phyloP scores from a whole-genome alignment of 371 early-diverging fungal genomes.

The Rhizopus arrhizus region DNA sequence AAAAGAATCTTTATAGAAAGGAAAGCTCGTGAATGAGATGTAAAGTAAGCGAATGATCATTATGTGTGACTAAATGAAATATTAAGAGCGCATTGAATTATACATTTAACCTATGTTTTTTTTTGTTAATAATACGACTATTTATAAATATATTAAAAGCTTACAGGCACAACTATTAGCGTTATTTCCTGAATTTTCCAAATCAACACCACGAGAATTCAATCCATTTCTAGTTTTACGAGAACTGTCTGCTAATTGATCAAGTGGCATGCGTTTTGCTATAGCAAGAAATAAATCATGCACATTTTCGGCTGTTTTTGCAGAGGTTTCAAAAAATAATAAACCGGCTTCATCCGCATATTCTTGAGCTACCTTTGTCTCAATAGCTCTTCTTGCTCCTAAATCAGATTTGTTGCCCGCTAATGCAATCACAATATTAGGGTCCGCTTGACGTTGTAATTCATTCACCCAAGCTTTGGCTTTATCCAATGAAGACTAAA shows the following conservation, averaged over 20 bases:
- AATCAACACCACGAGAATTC: conserved; percentile 48
- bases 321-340: conserved; percentile 94
- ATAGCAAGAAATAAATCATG: conserved; percentile 87
- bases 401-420: conserved; percentile 96
- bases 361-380: conserved; percentile 77
- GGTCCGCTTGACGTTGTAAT: conserved; percentile 93
- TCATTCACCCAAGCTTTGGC: conserved; percentile 99
- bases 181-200: conserved; percentile 37
- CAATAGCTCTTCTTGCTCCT: conserved; percentile 73
- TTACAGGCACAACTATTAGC: conserved; percentile 56
- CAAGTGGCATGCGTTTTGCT: conserved; percentile 57
- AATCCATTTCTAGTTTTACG: conserved; percentile 39
- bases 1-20: too few relatives aligned
- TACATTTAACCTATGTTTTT: not conserved
- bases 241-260: conserved; percentile 49
- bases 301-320: conserved; percentile 90
- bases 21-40: too few relatives aligned
- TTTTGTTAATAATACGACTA: not conserved
- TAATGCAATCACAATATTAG: conserved; percentile 94
- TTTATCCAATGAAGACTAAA: conserved; percentile 87
- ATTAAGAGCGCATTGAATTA: too few relatives aligned
- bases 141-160: conserved; percentile 8
- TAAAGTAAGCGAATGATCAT: too few relatives aligned
- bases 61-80: too few relatives aligned
- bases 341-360: conserved; percentile 89